Conservation (phyloP, 371 early-diverging fungal genomes). For the Saksenaea oblongispora region DNA sequence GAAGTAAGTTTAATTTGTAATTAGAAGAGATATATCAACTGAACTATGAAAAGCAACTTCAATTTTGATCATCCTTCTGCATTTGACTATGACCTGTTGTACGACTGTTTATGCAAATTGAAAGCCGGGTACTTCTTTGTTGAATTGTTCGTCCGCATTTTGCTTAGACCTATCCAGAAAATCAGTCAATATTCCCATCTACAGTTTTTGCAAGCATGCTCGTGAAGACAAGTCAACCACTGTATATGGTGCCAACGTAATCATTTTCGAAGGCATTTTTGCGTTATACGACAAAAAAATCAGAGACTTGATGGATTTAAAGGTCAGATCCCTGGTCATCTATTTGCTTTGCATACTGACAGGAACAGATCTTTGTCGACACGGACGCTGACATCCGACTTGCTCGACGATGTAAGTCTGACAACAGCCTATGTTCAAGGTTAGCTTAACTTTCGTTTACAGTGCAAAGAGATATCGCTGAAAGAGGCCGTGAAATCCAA, state of each 20-base stretch:
- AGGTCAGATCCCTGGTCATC: slow-evolving; percentile 42
- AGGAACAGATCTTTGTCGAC: slow-evolving; percentile 84
- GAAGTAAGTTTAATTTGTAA: slow-evolving; percentile 54
- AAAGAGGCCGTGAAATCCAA: slow-evolving; percentile 82
- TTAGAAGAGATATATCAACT: not conserved
- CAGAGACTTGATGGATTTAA: slow-evolving; percentile 86
- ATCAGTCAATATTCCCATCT: slow-evolving; percentile 75
- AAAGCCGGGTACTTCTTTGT: slow-evolving; percentile 62
- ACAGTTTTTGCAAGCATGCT: slow-evolving; percentile 79
- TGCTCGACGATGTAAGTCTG: slow-evolving; percentile 73
- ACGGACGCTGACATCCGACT: slow-evolving; percentile 92
- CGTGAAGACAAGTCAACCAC: slow-evolving; percentile 66
- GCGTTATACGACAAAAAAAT: slow-evolving; percentile 83
- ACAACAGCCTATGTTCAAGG: not conserved
- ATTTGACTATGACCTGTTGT: slow-evolving; percentile 78
- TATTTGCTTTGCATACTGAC: not conserved
- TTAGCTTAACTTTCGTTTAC: not conserved
- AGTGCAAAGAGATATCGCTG: slow-evolving; percentile 88
- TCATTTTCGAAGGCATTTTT: slow-evolving; percentile 94
- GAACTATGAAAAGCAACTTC: slow-evolving; percentile 46
- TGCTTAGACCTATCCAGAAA: slow-evolving; percentile 28
- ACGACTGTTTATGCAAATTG: slow-evolving; percentile 69
- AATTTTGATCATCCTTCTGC: slow-evolving; percentile 88
- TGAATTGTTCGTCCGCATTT: not conserved
- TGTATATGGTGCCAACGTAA: slow-evolving; percentile 90